Percentiles rank a stretch among this genome's conserved stretches.
Evolutionary conservation across 2,329 filamentous ascomycete genomes (phyloP).

Genomic region (Neonectria coccinea): DNA sequence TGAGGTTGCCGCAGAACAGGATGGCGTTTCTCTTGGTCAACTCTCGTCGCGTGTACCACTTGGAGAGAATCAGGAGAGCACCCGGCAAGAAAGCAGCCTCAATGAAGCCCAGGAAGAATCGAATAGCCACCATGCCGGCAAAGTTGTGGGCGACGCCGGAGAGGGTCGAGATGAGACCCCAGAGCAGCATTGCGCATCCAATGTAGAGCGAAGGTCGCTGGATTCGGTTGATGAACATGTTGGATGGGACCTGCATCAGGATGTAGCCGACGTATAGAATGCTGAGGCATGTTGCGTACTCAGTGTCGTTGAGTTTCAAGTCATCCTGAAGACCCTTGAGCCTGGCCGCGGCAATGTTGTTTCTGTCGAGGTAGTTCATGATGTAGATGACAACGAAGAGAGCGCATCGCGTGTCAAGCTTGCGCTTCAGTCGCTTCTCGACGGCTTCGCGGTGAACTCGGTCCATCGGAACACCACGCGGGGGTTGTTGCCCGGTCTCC

Average conservation of each 20-base stretch:
- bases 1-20: conserved; percentile 69
- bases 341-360: conserved; percentile 75
- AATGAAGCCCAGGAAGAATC: conserved; percentile 71
- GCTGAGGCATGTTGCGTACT: conserved; percentile 73
- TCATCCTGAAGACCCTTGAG: conserved; percentile 74
- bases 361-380: conserved; percentile 76
- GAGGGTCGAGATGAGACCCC: conserved; percentile 70
- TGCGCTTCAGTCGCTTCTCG: conserved; percentile 75
- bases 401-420: conserved; percentile 76
- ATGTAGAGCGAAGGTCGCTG: conserved; percentile 65
- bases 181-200: conserved; percentile 64
- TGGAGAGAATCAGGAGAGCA: conserved; percentile 71
- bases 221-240: conserved; percentile 69
- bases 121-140: conserved; percentile 64
- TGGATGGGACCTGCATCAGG: conserved; percentile 71
- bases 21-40: conserved; percentile 66
- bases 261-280: conserved; percentile 77
- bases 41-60: conserved; percentile 75
- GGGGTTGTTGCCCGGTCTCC: background rate
- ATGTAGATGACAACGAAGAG: conserved; percentile 82
- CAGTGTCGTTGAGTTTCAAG: conserved; percentile 63
- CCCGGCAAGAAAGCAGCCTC: conserved; percentile 75
- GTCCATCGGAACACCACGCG: conserved; percentile 40
- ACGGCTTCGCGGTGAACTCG: conserved; percentile 64
- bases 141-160: conserved; percentile 66